These are phyloP conservation scores for Sugiyamaella floridensis DNA, from an alignment of 805 yeast species.

Conservation along the genomic window DNA sequence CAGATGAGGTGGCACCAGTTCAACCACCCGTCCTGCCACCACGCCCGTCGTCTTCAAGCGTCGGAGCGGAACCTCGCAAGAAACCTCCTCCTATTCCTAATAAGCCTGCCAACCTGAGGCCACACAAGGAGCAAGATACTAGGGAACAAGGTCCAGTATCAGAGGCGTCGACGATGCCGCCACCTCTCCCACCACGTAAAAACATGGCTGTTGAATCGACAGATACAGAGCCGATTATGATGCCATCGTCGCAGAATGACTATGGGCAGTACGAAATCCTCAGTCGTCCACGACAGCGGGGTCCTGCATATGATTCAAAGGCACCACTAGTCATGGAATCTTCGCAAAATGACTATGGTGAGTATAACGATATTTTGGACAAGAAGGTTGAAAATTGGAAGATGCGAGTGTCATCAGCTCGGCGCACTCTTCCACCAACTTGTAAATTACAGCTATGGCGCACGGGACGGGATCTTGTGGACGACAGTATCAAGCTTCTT, in stretches of 20 bases:
- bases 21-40: slow-evolving; percentile 26
- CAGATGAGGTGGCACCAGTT: slow-evolving; percentile 6
- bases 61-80: neutral
- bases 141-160: neutral
- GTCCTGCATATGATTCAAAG: neutral
- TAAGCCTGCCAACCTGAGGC: slow-evolving; percentile 1
- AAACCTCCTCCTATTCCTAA: slow-evolving; percentile 11
- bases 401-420: slow-evolving; percentile 40
- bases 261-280: slow-evolving; percentile 20
- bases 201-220: neutral
- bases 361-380: slow-evolving; percentile 29
- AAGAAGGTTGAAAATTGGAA: slow-evolving; percentile 53
- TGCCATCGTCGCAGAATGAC: slow-evolving; percentile 25
- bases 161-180: neutral
- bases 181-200: slow-evolving; percentile 15
- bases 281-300: neutral
- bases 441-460: slow-evolving; percentile 41
- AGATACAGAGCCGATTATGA: slow-evolving; percentile 10
- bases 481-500: slow-evolving; percentile 18
- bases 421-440: slow-evolving; percentile 35
- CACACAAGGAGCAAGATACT: neutral
- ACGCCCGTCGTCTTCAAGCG: slow-evolving; percentile 12
- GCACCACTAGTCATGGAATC: neutral
- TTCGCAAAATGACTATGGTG: slow-evolving; percentile 4
- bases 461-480: slow-evolving; percentile 35